Conservation (phyloP, 805 yeast genomes). For the Kluyveromyces nonfermentans region DNA sequence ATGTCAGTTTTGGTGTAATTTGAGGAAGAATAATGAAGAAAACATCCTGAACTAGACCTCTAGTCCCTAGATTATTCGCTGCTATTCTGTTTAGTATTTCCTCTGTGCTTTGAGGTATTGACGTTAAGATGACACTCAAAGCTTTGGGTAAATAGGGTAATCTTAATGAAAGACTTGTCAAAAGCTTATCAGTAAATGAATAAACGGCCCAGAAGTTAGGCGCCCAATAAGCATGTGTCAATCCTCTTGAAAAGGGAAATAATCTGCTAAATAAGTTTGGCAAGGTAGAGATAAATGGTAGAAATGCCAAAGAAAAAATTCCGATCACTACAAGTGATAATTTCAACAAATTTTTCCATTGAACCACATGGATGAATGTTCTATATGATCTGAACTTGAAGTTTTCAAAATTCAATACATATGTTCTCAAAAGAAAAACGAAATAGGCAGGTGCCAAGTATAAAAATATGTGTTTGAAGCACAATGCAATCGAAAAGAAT, state of each 20-base stretch:
- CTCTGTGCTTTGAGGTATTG: constrained; percentile 25
- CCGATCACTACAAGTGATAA: constrained; percentile 53
- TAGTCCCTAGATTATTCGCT: constrained; percentile 43
- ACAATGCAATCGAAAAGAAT: constrained; percentile 65
- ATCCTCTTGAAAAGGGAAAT: constrained; percentile 90
- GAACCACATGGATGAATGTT: constrained; percentile 30
- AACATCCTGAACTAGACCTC: constrained; percentile 90
- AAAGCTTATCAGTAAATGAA: constrained; percentile 66
- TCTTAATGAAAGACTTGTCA: constrained; percentile 35
- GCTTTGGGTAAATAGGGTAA: constrained; percentile 38
- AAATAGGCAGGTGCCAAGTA: constrained; percentile 93
- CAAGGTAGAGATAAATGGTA: constrained; percentile 63
- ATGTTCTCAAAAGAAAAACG: constrained; percentile 62
- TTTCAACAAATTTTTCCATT: constrained; percentile 51
- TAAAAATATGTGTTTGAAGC: constrained; percentile 90
- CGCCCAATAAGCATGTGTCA: constrained; percentile 99
- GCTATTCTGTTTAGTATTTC: constrained; percentile 26
- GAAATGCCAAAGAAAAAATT: constrained; percentile 62
- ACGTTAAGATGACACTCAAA: constrained; percentile 29
- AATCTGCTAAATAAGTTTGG: constrained; percentile 59
- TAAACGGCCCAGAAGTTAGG: constrained; percentile 96
- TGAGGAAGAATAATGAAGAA: constrained; percentile 73
- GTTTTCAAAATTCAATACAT: constrained; percentile 42
- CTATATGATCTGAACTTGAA: constrained; percentile 27
- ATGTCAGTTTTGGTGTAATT: constrained; percentile 69